phyloP scores from a whole-genome alignment of 2,329 filamentous ascomycete species.

The Phyllosticta citrichinensis region DNA sequence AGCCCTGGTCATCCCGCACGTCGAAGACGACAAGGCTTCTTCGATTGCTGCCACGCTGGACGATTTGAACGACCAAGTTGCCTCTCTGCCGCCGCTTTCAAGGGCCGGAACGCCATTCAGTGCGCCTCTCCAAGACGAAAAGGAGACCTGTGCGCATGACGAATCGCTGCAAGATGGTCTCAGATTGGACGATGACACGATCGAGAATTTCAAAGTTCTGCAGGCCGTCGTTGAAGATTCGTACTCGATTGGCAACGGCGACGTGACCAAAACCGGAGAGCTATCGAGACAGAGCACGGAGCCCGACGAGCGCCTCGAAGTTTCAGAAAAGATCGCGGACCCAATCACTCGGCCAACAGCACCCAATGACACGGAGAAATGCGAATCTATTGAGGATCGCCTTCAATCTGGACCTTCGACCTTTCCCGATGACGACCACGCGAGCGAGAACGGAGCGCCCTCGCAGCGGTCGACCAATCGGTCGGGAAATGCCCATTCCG shows the following conservation, averaged over 20 bases:
- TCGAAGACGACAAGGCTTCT: conserved; percentile 34
- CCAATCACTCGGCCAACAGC: background rate
- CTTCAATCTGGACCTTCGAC: conserved; percentile 3
- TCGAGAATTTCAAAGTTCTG: background rate
- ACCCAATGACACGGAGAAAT: background rate
- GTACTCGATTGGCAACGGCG: background rate
- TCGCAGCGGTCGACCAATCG: conserved; percentile 1
- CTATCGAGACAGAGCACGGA: background rate
- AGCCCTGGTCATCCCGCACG: conserved; percentile 22
- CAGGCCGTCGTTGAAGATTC: background rate
- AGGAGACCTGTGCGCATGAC: background rate
- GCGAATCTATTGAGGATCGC: conserved; percentile 2
- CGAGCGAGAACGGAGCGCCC: conserved; percentile 7
- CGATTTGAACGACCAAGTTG: conserved; percentile 45
- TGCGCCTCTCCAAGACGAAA: background rate
- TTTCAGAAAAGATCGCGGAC: background rate
- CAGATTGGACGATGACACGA: too few relatives aligned
- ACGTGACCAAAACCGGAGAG: background rate
- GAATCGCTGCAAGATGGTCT: background rate
- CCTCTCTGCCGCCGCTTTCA: conserved; percentile 23
- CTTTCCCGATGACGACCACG: background rate
- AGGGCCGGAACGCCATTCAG: conserved; percentile 6
- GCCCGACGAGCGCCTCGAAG: background rate
- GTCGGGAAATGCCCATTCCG: conserved; percentile 9
- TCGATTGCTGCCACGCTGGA: conserved; percentile 48